Conservation (phyloP, 306 rosid genomes). For the Cyclanthera cordifolia region DNA sequence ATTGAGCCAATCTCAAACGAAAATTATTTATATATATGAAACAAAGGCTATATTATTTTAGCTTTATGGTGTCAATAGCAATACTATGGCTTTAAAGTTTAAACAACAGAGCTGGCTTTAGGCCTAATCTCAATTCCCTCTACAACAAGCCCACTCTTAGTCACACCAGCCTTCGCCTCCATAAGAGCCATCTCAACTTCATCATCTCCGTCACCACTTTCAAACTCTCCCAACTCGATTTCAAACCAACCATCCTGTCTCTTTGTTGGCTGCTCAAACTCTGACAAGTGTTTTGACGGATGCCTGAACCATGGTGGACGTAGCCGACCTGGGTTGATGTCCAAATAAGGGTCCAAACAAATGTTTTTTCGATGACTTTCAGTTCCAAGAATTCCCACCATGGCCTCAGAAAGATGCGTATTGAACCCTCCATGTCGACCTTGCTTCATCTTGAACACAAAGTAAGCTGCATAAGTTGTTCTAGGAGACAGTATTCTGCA, state of each 20-base stretch:
- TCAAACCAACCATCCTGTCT: constrained; percentile 16
- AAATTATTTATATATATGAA: too few relatives aligned
- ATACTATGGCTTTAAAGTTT: background rate
- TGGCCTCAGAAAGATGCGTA: background rate
- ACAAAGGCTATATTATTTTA: background rate
- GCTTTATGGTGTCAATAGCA: background rate
- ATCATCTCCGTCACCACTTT: background rate
- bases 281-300: background rate
- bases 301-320: background rate
- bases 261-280: background rate
- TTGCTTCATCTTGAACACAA: constrained; percentile 1
- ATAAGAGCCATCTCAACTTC: constrained; percentile 10
- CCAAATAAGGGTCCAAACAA: constrained; percentile 5
- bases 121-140: constrained; percentile 18
- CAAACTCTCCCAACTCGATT: constrained; percentile 14
- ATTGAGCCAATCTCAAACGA: background rate
- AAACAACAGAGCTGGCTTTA: background rate
- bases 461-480: constrained; percentile 11
- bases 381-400: background rate
- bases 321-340: too few relatives aligned
- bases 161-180: background rate
- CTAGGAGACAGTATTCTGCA: constrained; percentile 5
- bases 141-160: constrained; percentile 3
- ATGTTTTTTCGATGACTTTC: background rate
- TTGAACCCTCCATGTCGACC: background rate